Base-by-base conservation (phyloP, 257 asterid genomes). In the Primulina tabacum region DNA sequence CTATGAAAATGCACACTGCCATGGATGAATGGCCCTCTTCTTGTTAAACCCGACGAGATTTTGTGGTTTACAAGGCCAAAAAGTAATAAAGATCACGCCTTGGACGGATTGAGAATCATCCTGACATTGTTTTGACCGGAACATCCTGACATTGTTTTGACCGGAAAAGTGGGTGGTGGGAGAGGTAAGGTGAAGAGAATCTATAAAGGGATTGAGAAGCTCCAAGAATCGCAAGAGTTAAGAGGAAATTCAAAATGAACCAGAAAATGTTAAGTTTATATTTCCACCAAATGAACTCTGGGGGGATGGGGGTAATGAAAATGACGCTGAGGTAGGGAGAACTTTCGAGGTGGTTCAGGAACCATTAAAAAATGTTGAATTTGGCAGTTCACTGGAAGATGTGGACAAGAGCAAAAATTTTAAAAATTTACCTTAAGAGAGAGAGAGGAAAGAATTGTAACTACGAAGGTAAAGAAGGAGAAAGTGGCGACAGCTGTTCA, bases 11-110 rank as follows among this genome's bases (percentile, higher is more conserved):
- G 4, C 97, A 92, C 67, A 93, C 92, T 50, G 92, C 99, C 99
- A 47, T 90, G 99, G 99, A 90, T 90, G 95, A 86, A 73, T 76
- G 85, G 80, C 30, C 89, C 92, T 53, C 96, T 90, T 10, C 76
- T 83, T 30, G 85, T 93, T 35, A 84, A 86, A 79, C 84, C 85
- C 73, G 77, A 70, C 50, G 88, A 89, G 74, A 78, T 90, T 5
- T 34, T 90, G 81, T 75, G 85, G 64, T 69, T 85, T 59, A 69
- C 67, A 55, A 86, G 64, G 77, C 72, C 64, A 62, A 86, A 78
- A 72, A 73, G 29, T 24, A 85, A 52, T 69, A 87, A 70, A 78
- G 88, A 74, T 50, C 53, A 75, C 62, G 20, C 38, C 70, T 70
- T 75, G 20, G 73, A 66, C 26, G 29, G 57, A 75, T 60, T 29